These are phyloP conservation scores for Chrysoporthe deuterocubensis DNA, from an alignment of 2,329 filamentous ascomycete species.

Conservation along the genomic window DNA sequence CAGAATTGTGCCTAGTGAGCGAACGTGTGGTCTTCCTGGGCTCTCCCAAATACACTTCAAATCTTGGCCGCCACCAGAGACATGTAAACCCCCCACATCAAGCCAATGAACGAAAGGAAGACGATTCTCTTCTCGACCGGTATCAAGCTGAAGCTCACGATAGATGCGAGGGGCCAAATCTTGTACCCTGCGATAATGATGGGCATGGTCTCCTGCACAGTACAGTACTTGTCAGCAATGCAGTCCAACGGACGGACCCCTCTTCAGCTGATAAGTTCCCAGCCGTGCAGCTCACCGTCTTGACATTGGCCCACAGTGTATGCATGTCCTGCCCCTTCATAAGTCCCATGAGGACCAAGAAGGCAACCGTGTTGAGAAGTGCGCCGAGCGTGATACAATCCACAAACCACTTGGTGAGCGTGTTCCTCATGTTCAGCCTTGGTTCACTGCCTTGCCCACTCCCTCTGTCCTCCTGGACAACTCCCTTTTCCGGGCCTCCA, in stretches of 20 bases:
- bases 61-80: constrained; percentile 47
- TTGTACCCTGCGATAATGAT: constrained; percentile 55
- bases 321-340: constrained; percentile 45
- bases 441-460: constrained; percentile 30
- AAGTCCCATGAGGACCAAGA: constrained; percentile 52
- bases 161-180: constrained; percentile 56
- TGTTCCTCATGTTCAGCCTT: constrained; percentile 48
- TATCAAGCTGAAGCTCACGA: constrained; percentile 54
- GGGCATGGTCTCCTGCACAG: constrained; percentile 48
- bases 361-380: constrained; percentile 51
- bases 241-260: not conserved
- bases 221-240: not conserved
- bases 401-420: constrained; percentile 53
- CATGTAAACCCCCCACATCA: constrained; percentile 58
- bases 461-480: not conserved
- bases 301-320: constrained; percentile 46
- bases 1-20: too few relatives aligned
- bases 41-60: not conserved
- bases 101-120: constrained; percentile 53
- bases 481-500: constrained; percentile 31
- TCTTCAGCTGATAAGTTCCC: not conserved
- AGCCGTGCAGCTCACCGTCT: constrained; percentile 34
- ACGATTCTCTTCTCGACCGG: constrained; percentile 54
- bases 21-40: too few relatives aligned
- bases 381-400: constrained; percentile 54